Base-by-base conservation (phyloP, 345 rosid genomes). In the Citrus australasica region DNA sequence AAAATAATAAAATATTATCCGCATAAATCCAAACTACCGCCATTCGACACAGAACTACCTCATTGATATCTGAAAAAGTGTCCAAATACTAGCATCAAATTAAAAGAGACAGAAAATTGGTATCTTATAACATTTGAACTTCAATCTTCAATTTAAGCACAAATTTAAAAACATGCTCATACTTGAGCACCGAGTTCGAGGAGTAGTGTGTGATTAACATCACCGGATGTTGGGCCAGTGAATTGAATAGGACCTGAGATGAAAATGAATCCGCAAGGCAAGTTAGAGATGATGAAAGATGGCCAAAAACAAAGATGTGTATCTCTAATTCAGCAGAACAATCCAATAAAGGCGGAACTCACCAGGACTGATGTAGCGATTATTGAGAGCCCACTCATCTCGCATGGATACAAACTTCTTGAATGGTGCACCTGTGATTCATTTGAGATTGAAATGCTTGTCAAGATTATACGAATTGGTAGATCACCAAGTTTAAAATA, bases 331-430 rank as follows among this genome's bases (percentile, higher is more conserved):
- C 5, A 9, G 8, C 22, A 5, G 40, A 53, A 11, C 1, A 19
- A 28, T 63, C 42, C 32, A 21, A 27, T n/a, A 51, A 46, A 72
- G 64, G 28, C 51, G 63, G 9, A 74, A 86, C 96, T n/a, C 74
- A 94, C 99, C 99, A 62, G 99, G 99, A 85, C 99, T 91, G 71
- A 91, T 82, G 77, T 96, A 96, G 42, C 90, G 79, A 78, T 96
- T 94, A 73, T 88, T 86, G 69, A 91, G 60, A 6, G 97, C 98
- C 99, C 99, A 96, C 83, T 94, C 95, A 11, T 92, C 91, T 24
- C 92, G 86, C 89, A 80, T 16, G 0, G 97, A 91, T 0, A 90
- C 92, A 76, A 89, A 96, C 76, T 89, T 91, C 84, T 87, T 90
- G 79, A 91, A 96, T 38, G 99, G 99, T 74, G 97, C 93, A 25